Percentiles rank a stretch among this genome's conserved stretches.
Conservation (phyloP, 2,329 filamentous ascomycete genomes). For the Coccinonectria pachysandricola region DNA sequence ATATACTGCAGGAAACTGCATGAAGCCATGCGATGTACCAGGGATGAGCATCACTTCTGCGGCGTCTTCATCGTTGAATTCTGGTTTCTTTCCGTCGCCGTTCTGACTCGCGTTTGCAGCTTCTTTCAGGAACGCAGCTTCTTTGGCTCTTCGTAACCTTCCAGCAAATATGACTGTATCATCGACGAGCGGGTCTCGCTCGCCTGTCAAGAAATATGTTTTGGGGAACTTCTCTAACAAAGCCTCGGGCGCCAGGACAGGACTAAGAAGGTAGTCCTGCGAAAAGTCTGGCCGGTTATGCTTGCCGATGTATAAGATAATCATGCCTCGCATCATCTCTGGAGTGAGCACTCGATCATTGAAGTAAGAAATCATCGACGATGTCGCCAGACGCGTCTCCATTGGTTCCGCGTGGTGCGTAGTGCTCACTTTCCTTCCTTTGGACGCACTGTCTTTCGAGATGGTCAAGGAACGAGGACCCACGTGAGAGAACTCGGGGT, state of each 20-base stretch:
- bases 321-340: conserved; percentile 99
- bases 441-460: conserved; percentile 9
- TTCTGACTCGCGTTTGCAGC: conserved; percentile 4
- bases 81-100: conserved; percentile 13
- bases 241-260: conserved; percentile 76
- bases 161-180: conserved; percentile 96
- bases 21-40: conserved; percentile 84
- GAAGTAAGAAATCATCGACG: conserved; percentile 97
- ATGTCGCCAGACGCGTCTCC: conserved; percentile 81
- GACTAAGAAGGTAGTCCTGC: conserved; percentile 82
- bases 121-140: conserved; percentile 26
- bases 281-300: conserved; percentile 88
- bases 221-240: conserved; percentile 84
- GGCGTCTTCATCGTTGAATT: conserved; percentile 33
- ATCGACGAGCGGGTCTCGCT: conserved; percentile 89
- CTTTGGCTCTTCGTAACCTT: conserved; percentile 69
- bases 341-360: conserved; percentile 90
- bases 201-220: conserved; percentile 87
- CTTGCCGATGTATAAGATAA: conserved; percentile 91
- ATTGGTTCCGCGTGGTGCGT: conserved; percentile 50
- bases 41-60: conserved; percentile 74
- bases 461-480: conserved; percentile 26
- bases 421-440: conserved; percentile 13
- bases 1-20: conserved; percentile 83
- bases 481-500: conserved; percentile 41